phyloP scores from a whole-genome alignment of 2,329 filamentous ascomycete species.

The Colletotrichum echinochloae region DNA sequence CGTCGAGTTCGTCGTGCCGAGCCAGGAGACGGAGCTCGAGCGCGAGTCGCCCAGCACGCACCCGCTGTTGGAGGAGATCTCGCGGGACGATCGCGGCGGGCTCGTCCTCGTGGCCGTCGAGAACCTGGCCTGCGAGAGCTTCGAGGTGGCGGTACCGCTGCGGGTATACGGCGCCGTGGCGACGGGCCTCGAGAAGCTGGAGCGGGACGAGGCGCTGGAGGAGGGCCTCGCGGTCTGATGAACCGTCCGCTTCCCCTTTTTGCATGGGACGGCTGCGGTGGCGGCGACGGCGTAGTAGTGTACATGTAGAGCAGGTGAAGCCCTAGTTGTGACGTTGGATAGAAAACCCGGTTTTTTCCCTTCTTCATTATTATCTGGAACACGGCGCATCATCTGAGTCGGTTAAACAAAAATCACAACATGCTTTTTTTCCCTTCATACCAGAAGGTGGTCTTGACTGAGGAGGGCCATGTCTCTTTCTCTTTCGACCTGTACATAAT shows the following conservation, averaged over 20 bases:
- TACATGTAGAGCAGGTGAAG: constrained; percentile 20
- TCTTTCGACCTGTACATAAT: background rate
- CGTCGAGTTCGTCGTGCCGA: constrained; percentile 90
- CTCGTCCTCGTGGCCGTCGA: constrained; percentile 81
- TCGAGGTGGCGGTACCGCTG: constrained; percentile 88
- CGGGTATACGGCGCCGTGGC: constrained; percentile 79
- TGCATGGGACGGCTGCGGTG: no score
- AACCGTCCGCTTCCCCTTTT: background rate
- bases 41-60: constrained; percentile 47
- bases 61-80: constrained; percentile 81
- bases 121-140: constrained; percentile 85
- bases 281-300: background rate
- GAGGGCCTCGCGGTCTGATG: constrained; percentile 57
- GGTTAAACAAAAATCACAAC: background rate
- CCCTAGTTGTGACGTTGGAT: constrained; percentile 32
- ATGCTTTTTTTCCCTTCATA: background rate
- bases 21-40: constrained; percentile 38
- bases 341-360: constrained; percentile 12
- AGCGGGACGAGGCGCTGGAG: constrained; percentile 65
- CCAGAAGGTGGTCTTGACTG: background rate
- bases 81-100: constrained; percentile 81
- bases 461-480: background rate
- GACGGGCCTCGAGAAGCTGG: constrained; percentile 66
- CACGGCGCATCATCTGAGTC: constrained; percentile 2
- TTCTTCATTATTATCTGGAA: constrained; percentile 5